Percentiles rank a stretch among this genome's conserved stretches.
Evolutionary conservation across 2,329 filamentous ascomycete genomes (phyloP).

Genomic region (Xylaria sp.): DNA sequence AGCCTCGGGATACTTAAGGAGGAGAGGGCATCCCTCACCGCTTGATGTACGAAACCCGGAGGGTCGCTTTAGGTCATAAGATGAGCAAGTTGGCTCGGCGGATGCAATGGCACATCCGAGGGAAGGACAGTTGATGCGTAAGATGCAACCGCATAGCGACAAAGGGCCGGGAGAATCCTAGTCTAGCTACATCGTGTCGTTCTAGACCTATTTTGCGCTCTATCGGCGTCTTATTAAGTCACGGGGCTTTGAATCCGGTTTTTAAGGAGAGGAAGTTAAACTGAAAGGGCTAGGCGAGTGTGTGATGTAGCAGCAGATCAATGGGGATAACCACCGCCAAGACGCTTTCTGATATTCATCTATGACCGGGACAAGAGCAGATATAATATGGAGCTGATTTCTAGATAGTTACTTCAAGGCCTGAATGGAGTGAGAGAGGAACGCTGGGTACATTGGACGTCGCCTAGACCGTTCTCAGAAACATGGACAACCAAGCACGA

Average conservation of each 20-base stretch:
- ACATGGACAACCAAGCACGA: no score
- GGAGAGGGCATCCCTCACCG: slow-evolving; percentile 14
- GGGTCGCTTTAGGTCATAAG: slow-evolving; percentile 5
- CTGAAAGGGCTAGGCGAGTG: neutral
- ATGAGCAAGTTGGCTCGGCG: slow-evolving; percentile 3
- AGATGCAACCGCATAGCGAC: slow-evolving; percentile 3
- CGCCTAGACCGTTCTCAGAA: neutral
- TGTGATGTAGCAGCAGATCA: neutral
- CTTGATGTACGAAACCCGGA: slow-evolving; percentile 15
- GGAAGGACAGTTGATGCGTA: slow-evolving; percentile 4
- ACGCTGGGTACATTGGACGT: no score
- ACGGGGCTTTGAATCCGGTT: neutral
- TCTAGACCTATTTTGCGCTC: neutral
- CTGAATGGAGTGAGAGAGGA: no score
- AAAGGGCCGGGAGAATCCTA: slow-evolving; percentile 2
- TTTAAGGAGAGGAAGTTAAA: neutral
- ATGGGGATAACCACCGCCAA: neutral
- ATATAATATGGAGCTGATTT: neutral
- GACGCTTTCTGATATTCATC: neutral
- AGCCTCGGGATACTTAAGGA: slow-evolving; percentile 3
- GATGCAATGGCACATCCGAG: slow-evolving; percentile 11
- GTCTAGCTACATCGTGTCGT: neutral
- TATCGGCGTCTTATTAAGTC: neutral
- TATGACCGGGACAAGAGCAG: neutral
- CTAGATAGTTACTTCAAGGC: neutral